A percentile compares a stretch with the other conserved stretches of the same genome.
Conservation (phyloP, 306 rosid species). For the Dryas drummondii region DNA sequence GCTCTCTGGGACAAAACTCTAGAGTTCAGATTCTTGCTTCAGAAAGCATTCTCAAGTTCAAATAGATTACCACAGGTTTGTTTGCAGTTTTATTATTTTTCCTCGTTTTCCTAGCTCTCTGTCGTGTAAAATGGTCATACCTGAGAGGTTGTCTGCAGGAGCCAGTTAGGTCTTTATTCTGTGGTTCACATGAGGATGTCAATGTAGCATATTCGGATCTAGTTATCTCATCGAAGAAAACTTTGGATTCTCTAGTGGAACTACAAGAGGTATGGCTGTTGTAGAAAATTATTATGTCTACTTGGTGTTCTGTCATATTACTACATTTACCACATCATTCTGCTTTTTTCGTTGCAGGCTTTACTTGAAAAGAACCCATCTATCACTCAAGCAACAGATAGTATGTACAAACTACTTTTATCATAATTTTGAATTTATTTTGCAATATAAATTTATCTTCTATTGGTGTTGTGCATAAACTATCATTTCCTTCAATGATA, state of each 20-base stretch:
- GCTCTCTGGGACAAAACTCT: constrained; percentile 89
- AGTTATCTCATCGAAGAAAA: constrained; percentile 62
- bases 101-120: constrained; percentile 10
- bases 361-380: constrained; percentile 64
- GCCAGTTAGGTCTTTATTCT: constrained; percentile 56
- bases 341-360: constrained; percentile 57
- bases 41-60: constrained; percentile 76
- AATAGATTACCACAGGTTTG: constrained; percentile 86
- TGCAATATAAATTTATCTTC: background rate
- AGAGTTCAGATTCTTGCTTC: constrained; percentile 79
- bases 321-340: background rate
- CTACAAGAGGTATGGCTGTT: constrained; percentile 64
- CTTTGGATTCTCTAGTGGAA: constrained; percentile 73
- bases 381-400: constrained; percentile 48
- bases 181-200: constrained; percentile 58
- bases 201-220: constrained; percentile 59
- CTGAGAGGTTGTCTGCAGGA: constrained; percentile 53
- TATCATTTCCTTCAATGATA: background rate
- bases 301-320: background rate
- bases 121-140: constrained; percentile 19
- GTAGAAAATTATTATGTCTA: constrained; percentile 10
- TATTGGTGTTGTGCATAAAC: background rate
- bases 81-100: constrained; percentile 14
- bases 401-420: constrained; percentile 33
- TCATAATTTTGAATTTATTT: background rate